Evolutionary conservation across 345 rosid genomes (phyloP).

Genomic region (Aquilaria sinensis): DNA sequence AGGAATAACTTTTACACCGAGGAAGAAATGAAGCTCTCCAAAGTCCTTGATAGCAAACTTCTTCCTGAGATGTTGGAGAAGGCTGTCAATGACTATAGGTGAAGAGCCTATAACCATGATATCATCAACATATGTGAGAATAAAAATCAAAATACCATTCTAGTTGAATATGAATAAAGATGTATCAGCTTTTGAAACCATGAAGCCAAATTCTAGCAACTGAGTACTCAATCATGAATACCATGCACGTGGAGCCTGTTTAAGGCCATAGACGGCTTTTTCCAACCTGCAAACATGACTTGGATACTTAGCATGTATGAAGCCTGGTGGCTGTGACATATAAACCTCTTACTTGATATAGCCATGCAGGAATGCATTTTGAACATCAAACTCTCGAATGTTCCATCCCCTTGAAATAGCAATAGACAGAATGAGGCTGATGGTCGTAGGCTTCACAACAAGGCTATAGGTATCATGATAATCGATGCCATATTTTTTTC

Average conservation of each 20-base stretch:
- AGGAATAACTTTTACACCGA: too few relatives aligned
- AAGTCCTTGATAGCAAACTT: too few relatives aligned
- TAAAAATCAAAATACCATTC: neutral
- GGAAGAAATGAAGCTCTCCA: too few relatives aligned
- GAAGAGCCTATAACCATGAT: neutral
- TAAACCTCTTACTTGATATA: too few relatives aligned
- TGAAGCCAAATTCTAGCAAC: neutral
- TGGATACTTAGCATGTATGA: too few relatives aligned
- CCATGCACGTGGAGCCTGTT: neutral
- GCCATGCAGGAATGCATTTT: too few relatives aligned
- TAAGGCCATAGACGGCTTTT: neutral
- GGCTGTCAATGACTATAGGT: too few relatives aligned
- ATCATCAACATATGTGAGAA: neutral
- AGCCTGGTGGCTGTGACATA: too few relatives aligned
- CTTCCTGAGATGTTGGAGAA: too few relatives aligned
- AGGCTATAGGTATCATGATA: neutral
- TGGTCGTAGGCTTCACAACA: neutral
- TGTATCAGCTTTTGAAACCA: neutral
- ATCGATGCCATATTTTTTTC: neutral
- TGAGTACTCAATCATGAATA: neutral
- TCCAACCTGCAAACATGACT: neutral
- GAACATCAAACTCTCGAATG: neutral
- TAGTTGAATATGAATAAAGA: neutral
- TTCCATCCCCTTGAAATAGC: neutral
- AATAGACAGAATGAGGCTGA: neutral